Percentiles rank a stretch among this genome's conserved stretches.
phyloP scores from a whole-genome alignment of 805 yeast genomes.

The Metschnikowia aberdeeniae region DNA sequence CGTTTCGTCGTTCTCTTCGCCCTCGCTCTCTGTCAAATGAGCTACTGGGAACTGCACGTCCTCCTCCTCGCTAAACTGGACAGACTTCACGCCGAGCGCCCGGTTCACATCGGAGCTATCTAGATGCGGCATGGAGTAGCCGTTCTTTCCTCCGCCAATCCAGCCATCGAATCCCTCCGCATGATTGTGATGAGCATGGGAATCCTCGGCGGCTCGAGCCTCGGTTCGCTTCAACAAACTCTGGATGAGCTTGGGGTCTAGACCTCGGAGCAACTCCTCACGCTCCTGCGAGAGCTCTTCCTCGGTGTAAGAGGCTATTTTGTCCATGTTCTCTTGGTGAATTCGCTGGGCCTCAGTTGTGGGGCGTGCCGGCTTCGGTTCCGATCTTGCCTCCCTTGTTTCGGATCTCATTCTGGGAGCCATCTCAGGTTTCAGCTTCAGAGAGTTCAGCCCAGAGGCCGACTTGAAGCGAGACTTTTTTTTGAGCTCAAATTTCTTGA shows the following conservation, averaged over 20 bases:
- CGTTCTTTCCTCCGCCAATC: slow-evolving; percentile 39
- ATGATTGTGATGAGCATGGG: slow-evolving; percentile 27
- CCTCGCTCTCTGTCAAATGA: slow-evolving; percentile 12
- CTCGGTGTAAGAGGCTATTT: slow-evolving; percentile 56
- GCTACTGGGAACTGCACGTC: slow-evolving; percentile 13
- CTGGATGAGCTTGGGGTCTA: slow-evolving; percentile 67
- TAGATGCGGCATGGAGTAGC: slow-evolving; percentile 31
- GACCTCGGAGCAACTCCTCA: slow-evolving; percentile 58
- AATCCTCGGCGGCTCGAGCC: slow-evolving; percentile 33
- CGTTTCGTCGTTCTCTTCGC: slow-evolving; percentile 21
- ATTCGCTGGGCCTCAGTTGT: slow-evolving; percentile 64
- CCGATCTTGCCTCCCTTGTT: background rate
- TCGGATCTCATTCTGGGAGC: too few species aligned
- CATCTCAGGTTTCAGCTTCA: too few species aligned
- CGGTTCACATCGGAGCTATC: slow-evolving; percentile 34
- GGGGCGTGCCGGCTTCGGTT: background rate
- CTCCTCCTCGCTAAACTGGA: slow-evolving; percentile 12
- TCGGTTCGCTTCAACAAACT: slow-evolving; percentile 55
- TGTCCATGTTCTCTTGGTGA: slow-evolving; percentile 68
- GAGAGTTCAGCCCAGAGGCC: too few species aligned
- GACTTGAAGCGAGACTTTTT: slow-evolving; percentile 11
- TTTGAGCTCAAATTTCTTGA: slow-evolving; percentile 26
- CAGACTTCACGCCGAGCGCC: slow-evolving; percentile 32
- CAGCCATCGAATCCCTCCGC: slow-evolving; percentile 41
- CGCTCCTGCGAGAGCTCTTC: slow-evolving; percentile 63